Evolutionary conservation across 1,139 yeast species (phyloP).

Genomic region (Protomyces lactucae-debilis): DNA sequence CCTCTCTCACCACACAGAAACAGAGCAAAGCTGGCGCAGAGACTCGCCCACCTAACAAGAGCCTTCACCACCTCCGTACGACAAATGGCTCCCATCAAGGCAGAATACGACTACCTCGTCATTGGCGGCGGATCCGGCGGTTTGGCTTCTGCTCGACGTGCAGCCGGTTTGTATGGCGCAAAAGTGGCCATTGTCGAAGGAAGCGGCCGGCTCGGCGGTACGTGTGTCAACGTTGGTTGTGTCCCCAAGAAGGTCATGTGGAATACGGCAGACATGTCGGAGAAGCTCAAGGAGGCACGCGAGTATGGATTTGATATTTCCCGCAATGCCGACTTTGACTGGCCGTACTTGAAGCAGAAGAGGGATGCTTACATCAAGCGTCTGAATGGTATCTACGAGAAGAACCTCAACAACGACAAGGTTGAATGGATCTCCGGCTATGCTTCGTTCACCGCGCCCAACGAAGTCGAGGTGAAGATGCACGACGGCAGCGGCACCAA

Average conservation of each 20-base stretch:
- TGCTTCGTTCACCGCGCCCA: slow-evolving; percentile 59
- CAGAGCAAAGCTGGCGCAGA: slow-evolving; percentile 7
- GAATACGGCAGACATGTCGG: slow-evolving; percentile 89
- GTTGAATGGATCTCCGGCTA: slow-evolving; percentile 85
- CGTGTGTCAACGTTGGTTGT: slow-evolving; percentile 99
- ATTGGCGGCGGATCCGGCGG: slow-evolving; percentile 99
- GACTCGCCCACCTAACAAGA: slow-evolving; percentile 20
- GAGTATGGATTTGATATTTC: slow-evolving; percentile 71
- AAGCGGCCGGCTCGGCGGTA: slow-evolving; percentile 76
- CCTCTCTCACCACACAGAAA: not conserved
- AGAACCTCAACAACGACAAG: slow-evolving; percentile 78
- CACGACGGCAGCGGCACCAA: slow-evolving; percentile 47
- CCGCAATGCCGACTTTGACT: slow-evolving; percentile 58
- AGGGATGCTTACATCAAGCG: slow-evolving; percentile 86
- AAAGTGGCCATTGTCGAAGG: slow-evolving; percentile 79
- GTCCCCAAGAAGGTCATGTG: slow-evolving; percentile 99
- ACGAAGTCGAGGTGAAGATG: slow-evolving; percentile 69
- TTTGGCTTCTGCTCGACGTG: slow-evolving; percentile 94
- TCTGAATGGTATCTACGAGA: slow-evolving; percentile 86
- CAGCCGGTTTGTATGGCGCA: slow-evolving; percentile 80
- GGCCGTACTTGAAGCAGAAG: slow-evolving; percentile 74
- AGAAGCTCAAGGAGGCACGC: slow-evolving; percentile 62
- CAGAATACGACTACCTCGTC: slow-evolving; percentile 82
- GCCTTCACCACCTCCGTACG: slow-evolving; percentile 13
- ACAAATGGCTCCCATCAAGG: slow-evolving; percentile 52